Base-by-base conservation (phyloP, 768 basidiomycete genomes). In the Hebeloma cylindrosporum region DNA sequence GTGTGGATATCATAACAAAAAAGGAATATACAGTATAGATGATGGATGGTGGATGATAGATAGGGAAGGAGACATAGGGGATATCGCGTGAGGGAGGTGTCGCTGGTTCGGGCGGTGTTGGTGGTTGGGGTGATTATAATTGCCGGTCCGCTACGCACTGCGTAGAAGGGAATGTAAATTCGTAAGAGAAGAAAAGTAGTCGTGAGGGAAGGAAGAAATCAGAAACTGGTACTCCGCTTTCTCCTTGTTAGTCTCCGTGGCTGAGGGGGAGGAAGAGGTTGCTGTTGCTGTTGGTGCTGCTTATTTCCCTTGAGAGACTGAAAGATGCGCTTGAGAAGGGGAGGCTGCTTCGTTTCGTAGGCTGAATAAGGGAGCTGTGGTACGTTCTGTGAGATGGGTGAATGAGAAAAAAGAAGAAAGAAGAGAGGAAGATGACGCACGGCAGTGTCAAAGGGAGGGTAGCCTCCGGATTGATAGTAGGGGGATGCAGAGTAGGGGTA, bases 141-240 rank as follows among this genome's bases (percentile, higher is more conserved):
- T n/a, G n/a, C n/a, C n/a, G n/a, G n/a, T n/a, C n/a, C n/a, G n/a
- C n/a, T n/a, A n/a, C n/a, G n/a, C n/a, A n/a, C n/a, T n/a, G n/a
- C n/a, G n/a, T n/a, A n/a, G n/a, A n/a, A n/a, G n/a, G n/a, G n/a
- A n/a, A n/a, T n/a, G n/a, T n/a, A n/a, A n/a, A n/a, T n/a, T n/a
- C n/a, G 29, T 31, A 11, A 42, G 29, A 31, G n/a, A 17, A 20
- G 16, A 13, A 7, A 14, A 14, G 40, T 42, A 29, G 33, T 42
- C 1, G 14, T n/a, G 30, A 21, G 37, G 26, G 7, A 16, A 17
- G n/a, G 29, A 17, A 16, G 26, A 40, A 40, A 32, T 52, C 45
- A 61, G 56, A 61, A 56, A 48, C 53, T 55, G 40, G 45, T 58
- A 47, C 58, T 60, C 49, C 60, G 53, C 38, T 60, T 58, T 33